phyloP scores from a whole-genome alignment of 2,329 filamentous ascomycete species.

The Trichothecium roseum region DNA sequence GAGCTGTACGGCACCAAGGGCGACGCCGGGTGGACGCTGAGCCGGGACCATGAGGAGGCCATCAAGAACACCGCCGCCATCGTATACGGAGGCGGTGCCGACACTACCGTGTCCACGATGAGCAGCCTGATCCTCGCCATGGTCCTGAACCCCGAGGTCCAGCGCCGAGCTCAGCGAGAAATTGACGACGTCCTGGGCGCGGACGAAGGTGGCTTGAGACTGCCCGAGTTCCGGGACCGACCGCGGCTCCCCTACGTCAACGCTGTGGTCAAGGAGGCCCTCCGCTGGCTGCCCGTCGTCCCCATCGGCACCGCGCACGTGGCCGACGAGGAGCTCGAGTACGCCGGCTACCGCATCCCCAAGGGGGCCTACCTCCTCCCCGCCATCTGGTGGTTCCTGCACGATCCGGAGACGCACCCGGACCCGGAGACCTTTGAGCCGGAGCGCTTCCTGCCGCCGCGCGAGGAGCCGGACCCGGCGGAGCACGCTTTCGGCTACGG shows the following conservation, averaged over 20 bases:
- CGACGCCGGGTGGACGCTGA: no score
- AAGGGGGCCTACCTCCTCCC: slow-evolving; percentile 15
- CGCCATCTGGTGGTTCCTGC: slow-evolving; percentile 29
- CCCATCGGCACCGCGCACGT: slow-evolving; percentile 27
- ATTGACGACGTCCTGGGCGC: slow-evolving; percentile 5
- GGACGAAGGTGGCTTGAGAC: slow-evolving; percentile 15
- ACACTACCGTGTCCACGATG: slow-evolving; percentile 11
- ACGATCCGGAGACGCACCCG: slow-evolving; percentile 58
- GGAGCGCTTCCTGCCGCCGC: slow-evolving; percentile 16
- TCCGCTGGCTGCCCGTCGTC: slow-evolving; percentile 19
- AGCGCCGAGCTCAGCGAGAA: slow-evolving; percentile 3
- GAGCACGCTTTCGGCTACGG: slow-evolving; percentile 22
- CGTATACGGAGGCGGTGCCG: slow-evolving; percentile 11
- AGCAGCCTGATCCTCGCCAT: slow-evolving; percentile 14
- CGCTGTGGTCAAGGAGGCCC: slow-evolving; percentile 18
- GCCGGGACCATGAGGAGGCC: slow-evolving; percentile 5
- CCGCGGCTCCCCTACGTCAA: slow-evolving; percentile 18
- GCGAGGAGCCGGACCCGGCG: slow-evolving; percentile 17
- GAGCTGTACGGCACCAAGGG: slow-evolving; percentile 2
- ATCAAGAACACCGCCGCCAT: slow-evolving; percentile 8
- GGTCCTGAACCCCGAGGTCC: slow-evolving; percentile 10
- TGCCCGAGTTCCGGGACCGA: slow-evolving; percentile 16
- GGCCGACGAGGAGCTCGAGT: slow-evolving; percentile 18
- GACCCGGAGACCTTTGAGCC: slow-evolving; percentile 21
- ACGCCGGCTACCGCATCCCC: slow-evolving; percentile 15